Base-by-base conservation (phyloP, 1,284 basidiomycete species). In the Ustilago trichophora region DNA sequence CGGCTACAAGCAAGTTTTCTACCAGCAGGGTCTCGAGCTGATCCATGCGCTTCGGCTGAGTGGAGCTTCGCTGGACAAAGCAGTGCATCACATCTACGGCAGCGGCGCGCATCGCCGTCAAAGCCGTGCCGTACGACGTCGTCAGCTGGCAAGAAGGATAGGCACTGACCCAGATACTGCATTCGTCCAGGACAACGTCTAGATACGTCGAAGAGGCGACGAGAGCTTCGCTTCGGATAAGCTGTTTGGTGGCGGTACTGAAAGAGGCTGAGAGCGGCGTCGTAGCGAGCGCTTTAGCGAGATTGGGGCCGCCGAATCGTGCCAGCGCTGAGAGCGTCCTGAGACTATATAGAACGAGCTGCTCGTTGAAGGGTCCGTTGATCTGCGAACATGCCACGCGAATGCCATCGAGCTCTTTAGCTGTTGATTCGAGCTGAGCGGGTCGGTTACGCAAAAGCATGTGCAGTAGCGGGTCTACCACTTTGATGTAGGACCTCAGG, bases 231-330 rank as follows among this genome's bases (percentile, higher is more conserved):
- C 21, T 27, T 22, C 43, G 31, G 29, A 60, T 29, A 12, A 56
- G 40, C 25, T 53, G 48, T 34, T 54, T 56, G 18, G 54, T 68
- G 13, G 34, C 18, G 18, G 35, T 32, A 40, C 65, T 68, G 15
- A 62, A 37, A 29, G 56, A 58, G 9, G 49, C 40, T 12, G 60
- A 55, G 19, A 72, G 38, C 8, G 47, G 13, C 2, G 50, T 62
- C 8, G 40, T 32, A 10, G 47, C 45, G 11, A 73, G 56, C 7
- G 72, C 47, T 24, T 53, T 59, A 36, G 87, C 85, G 77, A 95
- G 91, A 0, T 90, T 91, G 80, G 92, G 89, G 0, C 93, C 93
- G 2, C 93, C 93, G 77, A 94, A 93, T 21, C 88, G 87, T 37
- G 91, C 87, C 4, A 98, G 85, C 0, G 89, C 88, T 2, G 90